These are phyloP conservation scores for Fusarium sambucinum DNA, from an alignment of 2,329 filamentous ascomycete genomes.

Conservation along the genomic window DNA sequence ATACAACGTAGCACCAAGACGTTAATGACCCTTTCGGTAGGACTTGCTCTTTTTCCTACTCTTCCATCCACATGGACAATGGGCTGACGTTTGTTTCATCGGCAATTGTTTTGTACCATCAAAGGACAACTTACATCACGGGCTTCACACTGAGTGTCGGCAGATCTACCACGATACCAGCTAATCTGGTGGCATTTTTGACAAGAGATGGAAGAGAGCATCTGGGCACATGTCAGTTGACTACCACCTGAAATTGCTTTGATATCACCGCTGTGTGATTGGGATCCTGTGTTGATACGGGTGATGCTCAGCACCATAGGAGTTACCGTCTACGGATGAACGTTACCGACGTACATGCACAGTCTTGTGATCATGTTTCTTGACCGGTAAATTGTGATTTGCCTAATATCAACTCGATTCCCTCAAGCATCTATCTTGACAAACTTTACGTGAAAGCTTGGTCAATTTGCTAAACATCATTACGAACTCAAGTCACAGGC, in stretches of 20 bases:
- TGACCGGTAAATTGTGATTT: background rate
- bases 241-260: background rate
- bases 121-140: background rate
- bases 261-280: background rate
- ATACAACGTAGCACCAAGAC: conserved; percentile 6
- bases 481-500: background rate
- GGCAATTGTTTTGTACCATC: background rate
- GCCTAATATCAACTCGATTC: background rate
- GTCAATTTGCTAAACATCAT: background rate
- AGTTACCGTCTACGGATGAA: background rate
- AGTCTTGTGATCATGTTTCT: background rate
- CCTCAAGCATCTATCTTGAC: background rate
- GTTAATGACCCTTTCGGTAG: conserved; percentile 8
- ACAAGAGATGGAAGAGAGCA: background rate
- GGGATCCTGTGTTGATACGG: background rate
- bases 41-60: background rate
- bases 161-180: background rate
- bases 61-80: background rate
- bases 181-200: background rate
- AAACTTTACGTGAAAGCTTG: background rate
- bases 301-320: background rate
- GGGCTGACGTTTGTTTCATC: background rate
- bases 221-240: background rate
- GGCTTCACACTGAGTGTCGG: background rate
- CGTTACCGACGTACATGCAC: conserved; percentile 6